Percentiles rank a stretch among this genome's conserved stretches.
phyloP scores from a whole-genome alignment of 108 stramenopile genomes.

The Cyclotella sp. region DNA sequence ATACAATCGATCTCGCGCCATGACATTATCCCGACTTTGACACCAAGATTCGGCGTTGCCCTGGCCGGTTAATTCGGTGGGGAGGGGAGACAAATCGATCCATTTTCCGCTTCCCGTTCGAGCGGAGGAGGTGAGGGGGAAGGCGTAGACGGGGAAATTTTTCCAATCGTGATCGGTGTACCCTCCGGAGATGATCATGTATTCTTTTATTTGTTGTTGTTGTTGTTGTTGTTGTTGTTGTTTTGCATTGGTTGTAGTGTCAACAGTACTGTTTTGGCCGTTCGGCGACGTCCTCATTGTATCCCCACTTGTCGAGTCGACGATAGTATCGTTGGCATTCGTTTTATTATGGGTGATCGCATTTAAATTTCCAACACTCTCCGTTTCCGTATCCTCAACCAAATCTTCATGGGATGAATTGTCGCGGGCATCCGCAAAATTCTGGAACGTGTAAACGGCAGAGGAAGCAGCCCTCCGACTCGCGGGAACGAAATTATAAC shows the following conservation, averaged over 20 bases:
- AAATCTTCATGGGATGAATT: background rate
- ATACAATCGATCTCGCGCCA: slow-evolving; percentile 31
- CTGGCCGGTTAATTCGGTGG: background rate
- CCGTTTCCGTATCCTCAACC: background rate
- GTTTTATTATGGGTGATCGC: too few relatives aligned
- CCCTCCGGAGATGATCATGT: slow-evolving; percentile 62
- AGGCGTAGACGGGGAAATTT: slow-evolving; percentile 62
- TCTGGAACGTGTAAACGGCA: slow-evolving; percentile 23
- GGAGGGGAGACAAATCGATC: slow-evolving; percentile 44
- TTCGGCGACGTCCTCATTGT: background rate
- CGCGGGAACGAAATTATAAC: slow-evolving; percentile 43
- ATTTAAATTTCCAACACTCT: too few relatives aligned
- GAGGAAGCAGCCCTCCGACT: slow-evolving; percentile 45
- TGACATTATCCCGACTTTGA: slow-evolving; percentile 10
- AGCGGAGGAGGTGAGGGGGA: slow-evolving; percentile 49
- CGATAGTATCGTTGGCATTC: background rate
- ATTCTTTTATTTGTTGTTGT: too few relatives aligned
- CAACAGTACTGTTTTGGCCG: background rate
- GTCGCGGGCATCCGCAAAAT: background rate
- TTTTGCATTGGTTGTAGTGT: background rate
- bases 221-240: too few relatives aligned
- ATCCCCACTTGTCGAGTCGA: background rate
- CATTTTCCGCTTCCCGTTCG: slow-evolving; percentile 26
- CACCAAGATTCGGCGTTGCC: slow-evolving; percentile 27
- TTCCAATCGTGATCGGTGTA: slow-evolving; percentile 61